These are phyloP conservation scores for Annulohypoxylon stygium DNA, from an alignment of 495 filamentous ascomycete genomes.

Conservation along the genomic window DNA sequence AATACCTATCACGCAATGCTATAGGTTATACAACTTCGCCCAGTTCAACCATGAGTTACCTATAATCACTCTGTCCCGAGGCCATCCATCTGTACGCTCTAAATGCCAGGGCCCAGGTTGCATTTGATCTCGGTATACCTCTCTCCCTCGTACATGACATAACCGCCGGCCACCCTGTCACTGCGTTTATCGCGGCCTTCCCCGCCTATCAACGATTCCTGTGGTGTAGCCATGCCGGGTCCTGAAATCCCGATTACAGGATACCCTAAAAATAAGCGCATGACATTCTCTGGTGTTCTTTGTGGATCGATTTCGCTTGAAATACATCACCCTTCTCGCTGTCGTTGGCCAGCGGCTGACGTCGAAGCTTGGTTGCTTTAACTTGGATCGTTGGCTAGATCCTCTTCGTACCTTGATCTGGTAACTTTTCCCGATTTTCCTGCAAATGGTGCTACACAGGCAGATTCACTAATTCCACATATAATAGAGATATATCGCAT, in stretches of 20 bases:
- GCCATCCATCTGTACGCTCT: slow-evolving; percentile 13
- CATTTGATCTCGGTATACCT: slow-evolving; percentile 38
- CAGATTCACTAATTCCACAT: slow-evolving; percentile 4
- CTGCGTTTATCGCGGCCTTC: slow-evolving; percentile 42
- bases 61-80: slow-evolving; percentile 12
- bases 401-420: slow-evolving; percentile 17
- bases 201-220: slow-evolving; percentile 32
- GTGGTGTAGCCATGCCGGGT: slow-evolving; percentile 32
- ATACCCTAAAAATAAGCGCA: slow-evolving; percentile 41
- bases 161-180: slow-evolving; percentile 20
- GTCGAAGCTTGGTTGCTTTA: slow-evolving; percentile 24
- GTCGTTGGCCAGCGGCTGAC: slow-evolving; percentile 28
- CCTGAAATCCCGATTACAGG: slow-evolving; percentile 21
- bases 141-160: slow-evolving; percentile 22
- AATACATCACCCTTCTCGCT: slow-evolving; percentile 14
- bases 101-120: slow-evolving; percentile 31
- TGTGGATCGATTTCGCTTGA: slow-evolving; percentile 28
- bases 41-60: neutral
- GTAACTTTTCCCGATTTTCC: slow-evolving; percentile 14
- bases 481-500: slow-evolving; percentile 23
- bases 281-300: slow-evolving; percentile 30
- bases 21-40: slow-evolving; percentile 8
- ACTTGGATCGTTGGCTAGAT: slow-evolving; percentile 25
- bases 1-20: slow-evolving; percentile 23
- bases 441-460: neutral